Percentiles rank a stretch among this genome's conserved stretches.
These are phyloP conservation scores for Coelastrella sp. DNA, from an alignment of 139 green algal genomes.

Conservation along the genomic window DNA sequence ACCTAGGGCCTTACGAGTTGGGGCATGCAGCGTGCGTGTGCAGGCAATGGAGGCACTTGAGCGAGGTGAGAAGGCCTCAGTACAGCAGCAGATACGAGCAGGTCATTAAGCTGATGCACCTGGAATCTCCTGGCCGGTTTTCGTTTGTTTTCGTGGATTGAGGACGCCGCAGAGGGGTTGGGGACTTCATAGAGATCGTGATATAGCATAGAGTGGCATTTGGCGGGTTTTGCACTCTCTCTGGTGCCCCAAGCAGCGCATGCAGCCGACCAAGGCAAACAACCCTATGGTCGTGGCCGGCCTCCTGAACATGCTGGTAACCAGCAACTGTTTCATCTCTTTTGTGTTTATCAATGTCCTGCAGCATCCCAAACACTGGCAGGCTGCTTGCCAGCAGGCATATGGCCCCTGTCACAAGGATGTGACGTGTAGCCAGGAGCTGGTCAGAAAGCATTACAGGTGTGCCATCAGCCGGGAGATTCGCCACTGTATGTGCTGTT, in stretches of 20 bases:
- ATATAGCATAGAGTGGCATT: too few species aligned
- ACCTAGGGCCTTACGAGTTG: conserved; percentile 69
- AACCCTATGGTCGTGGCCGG: too few species aligned
- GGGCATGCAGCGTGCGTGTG: conserved; percentile 77
- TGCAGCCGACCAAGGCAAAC: too few species aligned
- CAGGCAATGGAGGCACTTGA: conserved; percentile 70
- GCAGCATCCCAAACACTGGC: conserved; percentile 79
- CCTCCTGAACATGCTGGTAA: not conserved
- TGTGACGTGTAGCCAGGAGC: conserved; percentile 28
- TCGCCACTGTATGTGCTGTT: too few species aligned
- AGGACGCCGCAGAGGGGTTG: too few species aligned
- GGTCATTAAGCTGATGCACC: too few species aligned
- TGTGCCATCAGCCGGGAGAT: conserved; percentile 9
- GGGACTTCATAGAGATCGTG: too few species aligned
- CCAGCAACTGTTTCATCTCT: not conserved
- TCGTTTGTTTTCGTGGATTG: too few species aligned
- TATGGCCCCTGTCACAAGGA: conserved; percentile 57
- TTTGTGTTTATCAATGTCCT: not conserved
- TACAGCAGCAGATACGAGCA: not conserved
- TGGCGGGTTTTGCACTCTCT: too few species aligned
- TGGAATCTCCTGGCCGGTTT: too few species aligned
- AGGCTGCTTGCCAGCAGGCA: conserved; percentile 71
- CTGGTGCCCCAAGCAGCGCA: too few species aligned
- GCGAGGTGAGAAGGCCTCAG: conserved; percentile 33
- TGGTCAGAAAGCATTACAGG: conserved; percentile 59